Evolutionary conservation across 345 rosid genomes (phyloP), one percentile per base, ranked within the genome.

Genomic region (Heritiera littoralis): DNA sequence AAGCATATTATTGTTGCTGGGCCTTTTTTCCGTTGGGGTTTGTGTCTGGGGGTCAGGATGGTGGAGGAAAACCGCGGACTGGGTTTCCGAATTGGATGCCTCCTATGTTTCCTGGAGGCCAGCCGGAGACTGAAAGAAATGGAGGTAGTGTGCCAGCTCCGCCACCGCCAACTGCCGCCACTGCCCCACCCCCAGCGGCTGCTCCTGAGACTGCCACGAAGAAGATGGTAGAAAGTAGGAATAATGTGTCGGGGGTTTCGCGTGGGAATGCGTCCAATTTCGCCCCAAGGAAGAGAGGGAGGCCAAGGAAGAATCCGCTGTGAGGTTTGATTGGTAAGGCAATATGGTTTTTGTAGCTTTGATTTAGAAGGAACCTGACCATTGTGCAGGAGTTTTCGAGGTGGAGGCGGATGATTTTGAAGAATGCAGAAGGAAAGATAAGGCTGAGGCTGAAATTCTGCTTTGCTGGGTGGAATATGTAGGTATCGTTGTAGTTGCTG

Each of bases 1-100:
- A 94, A 2, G 93, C 92, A 38, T 94, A 94, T 80, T 92, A 89
- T 54, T 96, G 97, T 65, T 86, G 92, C 73, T 92, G 98, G 99
- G 94, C 94, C 0, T 86, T 87, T 46, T 96, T 96, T 17, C 98
- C 97, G 1, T 65, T 96, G 79, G 95, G 98, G 13, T 95, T 86
- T 40, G 80, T 73, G 5, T 63, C 72, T 46, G 87, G 82, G 18
- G 61, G 35, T 67, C 81, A 80, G 6, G 89, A 84, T 10, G 86
- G 73, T 9, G 84, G 75, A 12, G 85, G 75, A 11, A 68, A 65
- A 66, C 40, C 75, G 2, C 12, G 83, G 4, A 73, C 81, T 0
- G 85, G 81, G 54, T 89, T 89, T 73, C 93, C 92, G 0, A 85
- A 85, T 78, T 86, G 92, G 93, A 88, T 86, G 89, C 93, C 90